Evolutionary conservation across 139 green algal genomes (phyloP), one percentile per base, ranked within the genome.

Genomic region (Chlamydomonas schloesseri): DNA sequence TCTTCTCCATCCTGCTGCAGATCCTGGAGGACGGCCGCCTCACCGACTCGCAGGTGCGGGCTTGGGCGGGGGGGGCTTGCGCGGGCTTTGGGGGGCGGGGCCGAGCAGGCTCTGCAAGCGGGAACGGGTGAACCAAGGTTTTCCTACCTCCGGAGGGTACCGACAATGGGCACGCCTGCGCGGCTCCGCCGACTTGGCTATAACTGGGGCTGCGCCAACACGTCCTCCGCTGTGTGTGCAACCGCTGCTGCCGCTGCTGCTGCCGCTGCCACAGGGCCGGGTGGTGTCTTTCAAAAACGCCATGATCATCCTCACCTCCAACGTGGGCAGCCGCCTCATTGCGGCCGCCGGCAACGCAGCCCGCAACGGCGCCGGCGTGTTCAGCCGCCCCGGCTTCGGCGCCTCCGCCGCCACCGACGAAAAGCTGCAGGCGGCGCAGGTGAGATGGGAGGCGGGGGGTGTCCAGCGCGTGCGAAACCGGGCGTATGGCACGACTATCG

Each of bases 1-100:
- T 99, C 55, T 99, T 99, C 94, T 98, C 98, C 91, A 91, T 99
- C 57, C 92, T 99, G 87, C 95, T 99, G 78, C 72, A 99, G 92
- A 92, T 99, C 79, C 88, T 99, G 88, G 97, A 99, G 91, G 97
- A 99, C 81, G 97, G 97, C 15, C 88, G 95, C 24, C 91, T 99
- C 24, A 99, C 97, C 3, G 96, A 98, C 92, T 96, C 91, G 81
- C 88, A 93, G 85, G 87, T 89, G 58, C 1, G 87, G 28, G n/a
- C 60, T 31, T 24, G 58, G 21, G 53, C 20, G 23, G n/a, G n/a
- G n/a, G n/a, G n/a, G n/a, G 70, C n/a, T 46, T 46, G 31, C 9
- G 33, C 31, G 18, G n/a, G n/a, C n/a, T n/a, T n/a, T n/a, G n/a
- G n/a, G n/a, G n/a, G n/a, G n/a, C n/a, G n/a, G n/a, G n/a, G n/a